Evolutionary conservation across 129 eudicot species (phyloP).

Genomic region (Pittosporum tobira): DNA sequence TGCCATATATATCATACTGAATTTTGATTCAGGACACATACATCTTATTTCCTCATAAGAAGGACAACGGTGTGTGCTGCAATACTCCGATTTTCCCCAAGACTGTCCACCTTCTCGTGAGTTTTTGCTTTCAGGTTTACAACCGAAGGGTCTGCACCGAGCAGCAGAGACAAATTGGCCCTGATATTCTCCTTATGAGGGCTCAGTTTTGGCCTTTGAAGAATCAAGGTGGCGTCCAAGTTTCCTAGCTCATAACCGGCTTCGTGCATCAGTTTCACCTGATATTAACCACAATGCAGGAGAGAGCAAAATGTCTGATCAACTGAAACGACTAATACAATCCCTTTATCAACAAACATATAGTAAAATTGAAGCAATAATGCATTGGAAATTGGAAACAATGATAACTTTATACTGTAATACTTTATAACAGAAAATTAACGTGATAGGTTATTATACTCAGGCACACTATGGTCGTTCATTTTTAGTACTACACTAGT

Average conservation of each 20-base stretch:
- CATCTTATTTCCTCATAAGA: constrained; percentile 58
- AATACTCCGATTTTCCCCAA: constrained; percentile 95
- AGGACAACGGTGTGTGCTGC: constrained; percentile 97
- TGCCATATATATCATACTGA: background rate
- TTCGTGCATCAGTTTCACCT: constrained; percentile 94
- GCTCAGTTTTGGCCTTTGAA: constrained; percentile 89
- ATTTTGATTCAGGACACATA: background rate
- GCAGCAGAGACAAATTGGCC: constrained; percentile 56
- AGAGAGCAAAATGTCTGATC: background rate
- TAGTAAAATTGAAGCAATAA: no score
- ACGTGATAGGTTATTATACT: no score
- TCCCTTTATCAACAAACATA: background rate
- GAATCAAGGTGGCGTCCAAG: constrained; percentile 95
- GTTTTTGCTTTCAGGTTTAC: constrained; percentile 96
- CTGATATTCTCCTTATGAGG: constrained; percentile 90
- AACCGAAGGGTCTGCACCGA: constrained; percentile 94
- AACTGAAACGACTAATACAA: background rate
- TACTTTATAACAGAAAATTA: no score
- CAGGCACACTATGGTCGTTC: no score
- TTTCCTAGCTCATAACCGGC: constrained; percentile 98
- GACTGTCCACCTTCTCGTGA: constrained; percentile 98
- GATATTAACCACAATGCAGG: constrained; percentile 7
- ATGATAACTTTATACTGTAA: no score
- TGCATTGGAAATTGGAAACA: no score
- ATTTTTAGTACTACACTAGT: no score